Conservation (phyloP, 108 stramenopile species). For the Fragilariopsis cylindrus region DNA sequence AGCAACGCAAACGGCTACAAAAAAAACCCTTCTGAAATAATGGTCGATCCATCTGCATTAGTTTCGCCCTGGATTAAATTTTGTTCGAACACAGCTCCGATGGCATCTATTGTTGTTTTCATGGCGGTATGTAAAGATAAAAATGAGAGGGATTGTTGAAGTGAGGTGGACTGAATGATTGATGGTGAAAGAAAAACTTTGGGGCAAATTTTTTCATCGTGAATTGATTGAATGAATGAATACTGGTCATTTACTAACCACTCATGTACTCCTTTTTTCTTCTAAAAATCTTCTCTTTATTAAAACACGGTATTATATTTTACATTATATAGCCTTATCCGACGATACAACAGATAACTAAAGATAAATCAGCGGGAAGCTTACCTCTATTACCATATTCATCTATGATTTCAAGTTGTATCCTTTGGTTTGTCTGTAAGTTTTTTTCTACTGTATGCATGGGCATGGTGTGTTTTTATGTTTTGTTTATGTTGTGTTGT, state of each 20-base stretch:
- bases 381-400: conserved; percentile 78
- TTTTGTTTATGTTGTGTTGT: not conserved
- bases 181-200: too few species aligned
- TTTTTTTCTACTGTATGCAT: conserved; percentile 19
- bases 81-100: conserved; percentile 44
- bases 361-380: conserved; percentile 54
- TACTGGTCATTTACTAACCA: too few species aligned
- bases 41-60: not conserved
- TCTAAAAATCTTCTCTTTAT: too few species aligned
- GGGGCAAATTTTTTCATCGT: too few species aligned
- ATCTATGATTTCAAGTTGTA: conserved; percentile 52
- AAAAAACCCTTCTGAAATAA: not conserved
- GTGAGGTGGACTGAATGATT: too few species aligned
- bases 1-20: too few species aligned
- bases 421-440: not conserved
- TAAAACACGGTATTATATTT: too few species aligned
- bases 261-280: not conserved
- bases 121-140: conserved; percentile 37
- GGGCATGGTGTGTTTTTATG: conserved; percentile 33
- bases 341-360: conserved; percentile 57
- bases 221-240: too few species aligned
- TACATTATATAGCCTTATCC: conserved; percentile 45
- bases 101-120: conserved; percentile 48
- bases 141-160: not conserved
- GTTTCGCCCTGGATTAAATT: conserved; percentile 32